Conservation (phyloP, 2,329 filamentous ascomycete genomes). For the Colletotrichum sp. region DNA sequence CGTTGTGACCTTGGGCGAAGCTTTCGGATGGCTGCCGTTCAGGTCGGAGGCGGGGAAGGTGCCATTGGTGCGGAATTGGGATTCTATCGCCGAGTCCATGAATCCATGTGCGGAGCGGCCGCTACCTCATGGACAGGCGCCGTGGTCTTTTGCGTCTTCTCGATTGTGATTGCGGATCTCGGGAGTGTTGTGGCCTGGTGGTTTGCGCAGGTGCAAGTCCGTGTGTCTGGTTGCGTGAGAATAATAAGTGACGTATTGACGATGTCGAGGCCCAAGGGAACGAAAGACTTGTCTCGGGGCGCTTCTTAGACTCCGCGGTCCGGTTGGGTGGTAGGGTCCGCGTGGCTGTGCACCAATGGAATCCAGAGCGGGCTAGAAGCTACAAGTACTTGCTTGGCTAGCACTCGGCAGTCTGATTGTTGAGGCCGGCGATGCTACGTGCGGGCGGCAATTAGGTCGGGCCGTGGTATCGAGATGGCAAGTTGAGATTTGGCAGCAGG, state of each 20-base stretch:
- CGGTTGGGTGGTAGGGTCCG: background rate
- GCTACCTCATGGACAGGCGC: constrained; percentile 17
- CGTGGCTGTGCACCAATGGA: constrained; percentile 15
- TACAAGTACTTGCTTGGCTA: background rate
- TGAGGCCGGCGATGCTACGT: background rate
- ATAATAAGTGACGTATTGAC: constrained; percentile 13
- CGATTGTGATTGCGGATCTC: background rate
- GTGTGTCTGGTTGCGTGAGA: background rate
- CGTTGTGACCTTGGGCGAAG: background rate
- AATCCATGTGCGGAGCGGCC: constrained; percentile 17
- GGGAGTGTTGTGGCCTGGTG: background rate
- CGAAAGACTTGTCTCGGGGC: constrained; percentile 9
- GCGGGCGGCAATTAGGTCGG: constrained; percentile 14
- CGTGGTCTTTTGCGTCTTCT: background rate
- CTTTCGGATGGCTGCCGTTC: constrained; percentile 3
- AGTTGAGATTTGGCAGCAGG: background rate
- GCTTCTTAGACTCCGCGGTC: constrained; percentile 2
- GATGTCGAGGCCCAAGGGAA: background rate
- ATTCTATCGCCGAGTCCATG: constrained; percentile 22
- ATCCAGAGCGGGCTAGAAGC: background rate
- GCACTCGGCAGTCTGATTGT: background rate
- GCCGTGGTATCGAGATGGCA: background rate
- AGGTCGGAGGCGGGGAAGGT: background rate
- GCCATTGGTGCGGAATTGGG: constrained; percentile 18
- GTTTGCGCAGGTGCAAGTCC: background rate